Base-by-base conservation (phyloP, 2,329 filamentous ascomycete genomes). In the Pyrenophora tritici-repentis region DNA sequence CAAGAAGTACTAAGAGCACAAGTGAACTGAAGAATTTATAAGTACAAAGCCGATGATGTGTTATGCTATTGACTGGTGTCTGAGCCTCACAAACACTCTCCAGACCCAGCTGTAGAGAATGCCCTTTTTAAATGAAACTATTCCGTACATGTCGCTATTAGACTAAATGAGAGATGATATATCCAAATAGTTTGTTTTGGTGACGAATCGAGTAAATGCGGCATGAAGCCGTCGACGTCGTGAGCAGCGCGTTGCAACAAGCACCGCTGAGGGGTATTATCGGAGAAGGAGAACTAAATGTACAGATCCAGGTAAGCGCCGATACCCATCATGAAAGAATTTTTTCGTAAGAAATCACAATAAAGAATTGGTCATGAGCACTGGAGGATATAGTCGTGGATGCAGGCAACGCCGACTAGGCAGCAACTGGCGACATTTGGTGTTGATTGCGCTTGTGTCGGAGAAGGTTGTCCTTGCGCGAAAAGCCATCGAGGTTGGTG, bases 401-500 rank as follows among this genome's bases (percentile, higher is more conserved):
- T 8, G 17, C 7, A 17, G 13, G 6, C 13, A 22, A 10, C 26
- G 26, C 9, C 26, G 1, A 4, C 26, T 22, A 13, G 13, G 26
- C 43, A 38, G 37, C n/a, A 12, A 44, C 49, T 41, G 51, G 29
- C 24, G 26, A 59, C 41, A 22, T 40, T 2, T 46, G 53, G 42
- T 73, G 71, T 42, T 67, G 59, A 13, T 58, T 69, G 31, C 69
- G 64, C 36, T 65, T 61, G 48, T 73, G 71, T 18, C 71, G 67
- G 13, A 65, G 54, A 16, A 72, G 59, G 33, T 73, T 73, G 47
- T 73, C 71, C 22, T 59, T 66, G 16, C 71, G 65, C 14, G 70
- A 70, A 59, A 73, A 73, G 42, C 70, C 68, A 12, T 65, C 56
- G 3, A 47, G 48, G 22, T 68, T 66, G 40, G 35, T 50, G 49